phyloP scores from a whole-genome alignment of 768 basidiomycete genomes.

The Obba rivulosa region DNA sequence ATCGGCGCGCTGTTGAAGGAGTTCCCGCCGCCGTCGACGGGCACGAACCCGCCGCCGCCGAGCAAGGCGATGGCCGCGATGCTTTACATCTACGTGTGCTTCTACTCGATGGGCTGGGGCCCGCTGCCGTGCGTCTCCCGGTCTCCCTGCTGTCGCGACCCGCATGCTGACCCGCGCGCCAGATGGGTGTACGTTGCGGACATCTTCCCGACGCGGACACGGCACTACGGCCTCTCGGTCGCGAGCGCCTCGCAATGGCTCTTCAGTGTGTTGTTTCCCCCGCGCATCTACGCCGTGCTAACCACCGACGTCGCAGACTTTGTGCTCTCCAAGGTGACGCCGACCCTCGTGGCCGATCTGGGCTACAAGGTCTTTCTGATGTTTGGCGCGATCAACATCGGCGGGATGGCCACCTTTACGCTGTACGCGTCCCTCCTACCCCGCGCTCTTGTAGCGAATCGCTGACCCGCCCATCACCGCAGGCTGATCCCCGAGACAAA shows the following conservation, averaged over 20 bases:
- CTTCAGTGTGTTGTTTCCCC: constrained; percentile 51
- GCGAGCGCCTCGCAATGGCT: constrained; percentile 82
- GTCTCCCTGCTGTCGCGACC: neutral
- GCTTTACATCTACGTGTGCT: constrained; percentile 83
- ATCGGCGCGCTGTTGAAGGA: constrained; percentile 81
- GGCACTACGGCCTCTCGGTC: constrained; percentile 72
- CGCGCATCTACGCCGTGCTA: neutral
- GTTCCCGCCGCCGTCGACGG: constrained; percentile 47
- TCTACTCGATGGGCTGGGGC: constrained; percentile 87
- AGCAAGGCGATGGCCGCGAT: constrained; percentile 79
- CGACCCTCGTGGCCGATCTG: constrained; percentile 51
- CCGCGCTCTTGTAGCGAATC: constrained; percentile 6
- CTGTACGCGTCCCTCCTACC: constrained; percentile 30
- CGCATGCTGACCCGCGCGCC: neutral
- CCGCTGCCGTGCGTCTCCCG: constrained; percentile 48
- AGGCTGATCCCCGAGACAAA: constrained; percentile 39
- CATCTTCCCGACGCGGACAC: constrained; percentile 81
- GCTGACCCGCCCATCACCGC: constrained; percentile 26
- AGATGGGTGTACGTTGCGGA: constrained; percentile 58
- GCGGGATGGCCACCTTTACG: constrained; percentile 63
- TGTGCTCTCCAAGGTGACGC: constrained; percentile 67
- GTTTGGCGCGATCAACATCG: constrained; percentile 71
- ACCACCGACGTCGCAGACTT: constrained; percentile 42
- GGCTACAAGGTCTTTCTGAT: constrained; percentile 75
- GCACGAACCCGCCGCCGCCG: constrained; percentile 37